Evolutionary conservation across 2,329 filamentous ascomycete species (phyloP).

Genomic region (Neofusicoccum sp.): DNA sequence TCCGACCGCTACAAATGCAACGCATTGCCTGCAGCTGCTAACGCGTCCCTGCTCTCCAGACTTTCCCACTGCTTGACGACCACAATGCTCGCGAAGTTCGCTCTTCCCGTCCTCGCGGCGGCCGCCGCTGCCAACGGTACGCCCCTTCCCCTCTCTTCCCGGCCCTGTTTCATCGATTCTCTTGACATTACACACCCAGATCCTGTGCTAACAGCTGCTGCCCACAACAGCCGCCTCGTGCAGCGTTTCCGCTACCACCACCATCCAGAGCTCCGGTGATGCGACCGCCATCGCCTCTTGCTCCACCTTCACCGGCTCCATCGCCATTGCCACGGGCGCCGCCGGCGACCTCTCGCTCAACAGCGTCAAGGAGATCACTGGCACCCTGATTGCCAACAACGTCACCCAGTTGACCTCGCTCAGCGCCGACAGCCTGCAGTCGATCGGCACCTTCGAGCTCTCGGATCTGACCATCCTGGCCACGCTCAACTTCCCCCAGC

Average conservation of each 20-base stretch:
- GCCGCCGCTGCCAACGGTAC: constrained; percentile 56
- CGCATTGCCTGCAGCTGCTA: constrained; percentile 29
- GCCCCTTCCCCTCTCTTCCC: constrained; percentile 25
- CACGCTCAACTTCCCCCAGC: constrained; percentile 65
- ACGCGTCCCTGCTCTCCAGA: constrained; percentile 28
- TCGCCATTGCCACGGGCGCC: constrained; percentile 64
- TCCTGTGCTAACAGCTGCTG: constrained; percentile 25
- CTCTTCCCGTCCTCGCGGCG: constrained; percentile 59
- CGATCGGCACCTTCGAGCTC: constrained; percentile 73
- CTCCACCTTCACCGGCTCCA: constrained; percentile 67
- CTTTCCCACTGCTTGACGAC: constrained; percentile 29
- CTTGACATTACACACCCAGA: not conserved
- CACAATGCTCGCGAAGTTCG: constrained; percentile 60
- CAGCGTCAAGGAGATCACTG: constrained; percentile 63
- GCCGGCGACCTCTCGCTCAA: constrained; percentile 63
- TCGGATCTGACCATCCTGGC: constrained; percentile 69
- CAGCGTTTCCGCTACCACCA: constrained; percentile 52
- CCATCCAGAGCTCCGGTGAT: constrained; percentile 64
- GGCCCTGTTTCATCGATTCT: not conserved
- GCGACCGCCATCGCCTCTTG: constrained; percentile 64
- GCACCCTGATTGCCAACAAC: constrained; percentile 55
- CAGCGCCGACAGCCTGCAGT: constrained; percentile 60
- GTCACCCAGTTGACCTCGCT: constrained; percentile 67
- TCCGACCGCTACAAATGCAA: constrained; percentile 19
- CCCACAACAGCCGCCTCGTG: constrained; percentile 37